Evolutionary conservation across 1,284 basidiomycete species (phyloP), one percentile per base, ranked within the genome.

Genomic region (Tylopilus orsonianus): DNA sequence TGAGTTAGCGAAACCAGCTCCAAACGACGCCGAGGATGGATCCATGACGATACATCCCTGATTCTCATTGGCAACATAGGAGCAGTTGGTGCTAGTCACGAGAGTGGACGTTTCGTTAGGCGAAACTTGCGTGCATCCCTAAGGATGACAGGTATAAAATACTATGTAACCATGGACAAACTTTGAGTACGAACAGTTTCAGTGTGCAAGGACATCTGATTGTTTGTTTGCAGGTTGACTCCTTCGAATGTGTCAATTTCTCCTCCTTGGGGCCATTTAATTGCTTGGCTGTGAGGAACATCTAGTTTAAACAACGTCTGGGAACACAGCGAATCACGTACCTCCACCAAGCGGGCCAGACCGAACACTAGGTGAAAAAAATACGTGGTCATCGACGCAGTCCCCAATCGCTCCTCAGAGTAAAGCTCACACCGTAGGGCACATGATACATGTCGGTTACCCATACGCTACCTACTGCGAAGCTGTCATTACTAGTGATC

Each of bases 201-300:
- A 0, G 85, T 87, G 62, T 87, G 85, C n/a, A 87, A 68, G 2
- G 80, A 78, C 78, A 87, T 85, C 62, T 85, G 81, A 55, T 81
- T 84, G 49, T 71, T 68, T 8, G 71, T 75, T 40, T 75, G 74
- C 50, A 78, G 70, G 65, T 91, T 90, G 46, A 87, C 80, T 36
- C 80, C 83, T 66, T 91, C 88, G 54, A 90, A 81, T 4, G 84
- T 86, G 65, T 91, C 87, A 54, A 89, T 87, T 61, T 87, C 84
- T 30, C 75, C 85, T 52, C 84, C 85, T 20, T 64, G 62, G 1
- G 85, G 85, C 85, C 85, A 87, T 24, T 68, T 62, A 6, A 74
- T 68, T 2, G 83, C 77, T 57, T 80, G 78, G n/a, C 74, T 75
- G 26, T 13, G 13, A 46, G 9, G 14, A 20, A 22, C 8, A 29